These are phyloP conservation scores for Clonostachys rosea DNA, from an alignment of 2,329 filamentous ascomycete genomes.

Conservation along the genomic window DNA sequence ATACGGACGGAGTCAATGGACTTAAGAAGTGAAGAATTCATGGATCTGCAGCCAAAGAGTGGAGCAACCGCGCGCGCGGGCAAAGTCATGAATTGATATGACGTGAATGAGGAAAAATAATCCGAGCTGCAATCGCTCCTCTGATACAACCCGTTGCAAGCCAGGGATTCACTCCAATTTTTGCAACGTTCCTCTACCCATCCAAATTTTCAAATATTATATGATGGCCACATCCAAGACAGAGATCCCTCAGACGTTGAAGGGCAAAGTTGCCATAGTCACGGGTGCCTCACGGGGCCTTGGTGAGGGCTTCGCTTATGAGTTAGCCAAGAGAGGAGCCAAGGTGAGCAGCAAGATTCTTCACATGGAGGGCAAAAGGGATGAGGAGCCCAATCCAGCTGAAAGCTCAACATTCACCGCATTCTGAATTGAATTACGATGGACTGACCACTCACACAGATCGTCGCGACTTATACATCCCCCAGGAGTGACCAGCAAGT, in stretches of 20 bases:
- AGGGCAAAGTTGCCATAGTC: constrained; percentile 12
- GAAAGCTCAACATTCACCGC: too few relatives aligned
- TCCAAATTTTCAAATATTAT: background rate
- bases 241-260: constrained; percentile 1
- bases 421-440: too few relatives aligned
- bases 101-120: too few relatives aligned
- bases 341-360: constrained; percentile 5
- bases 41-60: too few relatives aligned
- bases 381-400: too few relatives aligned
- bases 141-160: too few relatives aligned
- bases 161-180: background rate
- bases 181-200: background rate
- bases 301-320: constrained; percentile 11
- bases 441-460: background rate
- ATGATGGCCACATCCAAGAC: background rate
- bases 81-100: too few relatives aligned
- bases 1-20: too few relatives aligned
- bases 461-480: constrained; percentile 11
- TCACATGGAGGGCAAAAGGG: background rate
- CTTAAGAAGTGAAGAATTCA: too few relatives aligned
- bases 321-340: constrained; percentile 12
- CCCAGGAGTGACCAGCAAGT: constrained; percentile 5
- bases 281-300: constrained; percentile 14
- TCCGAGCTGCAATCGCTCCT: too few relatives aligned
- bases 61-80: too few relatives aligned